Evolutionary conservation across 1,139 yeast species (phyloP).

Genomic region (Hemisphaericaspora subhashii): DNA sequence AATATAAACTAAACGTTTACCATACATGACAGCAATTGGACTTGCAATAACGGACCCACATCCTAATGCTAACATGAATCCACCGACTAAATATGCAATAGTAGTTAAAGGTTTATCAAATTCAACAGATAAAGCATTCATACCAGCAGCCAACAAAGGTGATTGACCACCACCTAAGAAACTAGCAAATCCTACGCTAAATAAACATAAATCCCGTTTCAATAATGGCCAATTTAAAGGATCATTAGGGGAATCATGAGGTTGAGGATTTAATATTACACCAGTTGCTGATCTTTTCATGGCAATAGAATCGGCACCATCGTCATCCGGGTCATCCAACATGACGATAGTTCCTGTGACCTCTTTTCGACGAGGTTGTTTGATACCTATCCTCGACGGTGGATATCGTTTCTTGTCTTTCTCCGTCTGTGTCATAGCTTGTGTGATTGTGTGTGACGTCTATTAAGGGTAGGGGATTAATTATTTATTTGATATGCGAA

Average conservation of each 20-base stretch:
- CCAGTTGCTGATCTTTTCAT: slow-evolving; percentile 51
- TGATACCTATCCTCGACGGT: slow-evolving; percentile 29
- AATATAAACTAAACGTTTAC: slow-evolving; percentile 58
- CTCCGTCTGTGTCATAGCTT: neutral
- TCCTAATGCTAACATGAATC: slow-evolving; percentile 59
- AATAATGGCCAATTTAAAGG: slow-evolving; percentile 73
- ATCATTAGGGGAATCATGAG: slow-evolving; percentile 73
- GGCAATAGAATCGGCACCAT: slow-evolving; percentile 15
- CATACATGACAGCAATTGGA: slow-evolving; percentile 59
- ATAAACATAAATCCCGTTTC: slow-evolving; percentile 55
- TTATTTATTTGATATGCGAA: too few species aligned
- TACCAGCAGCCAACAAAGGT: slow-evolving; percentile 61
- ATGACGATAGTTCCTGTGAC: slow-evolving; percentile 51
- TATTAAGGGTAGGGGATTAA: too few species aligned
- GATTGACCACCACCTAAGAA: slow-evolving; percentile 66
- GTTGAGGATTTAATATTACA: slow-evolving; percentile 69
- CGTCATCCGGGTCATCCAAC: slow-evolving; percentile 27
- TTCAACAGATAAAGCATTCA: slow-evolving; percentile 40
- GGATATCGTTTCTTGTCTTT: neutral
- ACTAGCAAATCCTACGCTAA: slow-evolving; percentile 57
- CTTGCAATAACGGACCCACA: slow-evolving; percentile 58
- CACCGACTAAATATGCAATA: slow-evolving; percentile 58
- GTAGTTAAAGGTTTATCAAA: slow-evolving; percentile 44
- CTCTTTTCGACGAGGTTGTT: slow-evolving; percentile 38
- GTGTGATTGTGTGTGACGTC: too few species aligned